Conservation (phyloP, 495 filamentous ascomycete genomes). For the Penicillium roqueforti region DNA sequence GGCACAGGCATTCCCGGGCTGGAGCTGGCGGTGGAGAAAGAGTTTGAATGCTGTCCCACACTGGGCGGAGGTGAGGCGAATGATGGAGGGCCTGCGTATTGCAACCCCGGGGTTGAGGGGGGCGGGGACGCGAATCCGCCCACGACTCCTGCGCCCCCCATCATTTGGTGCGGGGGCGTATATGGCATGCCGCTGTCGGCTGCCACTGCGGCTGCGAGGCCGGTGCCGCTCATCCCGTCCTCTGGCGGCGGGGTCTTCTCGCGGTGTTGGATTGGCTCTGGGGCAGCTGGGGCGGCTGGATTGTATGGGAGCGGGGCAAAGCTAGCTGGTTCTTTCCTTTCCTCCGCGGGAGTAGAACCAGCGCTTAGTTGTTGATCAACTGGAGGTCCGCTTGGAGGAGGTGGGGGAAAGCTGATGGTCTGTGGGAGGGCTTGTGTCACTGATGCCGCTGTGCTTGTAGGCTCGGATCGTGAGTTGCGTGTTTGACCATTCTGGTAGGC, state of each 20-base stretch:
- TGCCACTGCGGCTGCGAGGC: conserved; percentile 62
- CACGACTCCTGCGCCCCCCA: conserved; percentile 23
- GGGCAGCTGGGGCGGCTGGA: conserved; percentile 79
- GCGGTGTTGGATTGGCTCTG: conserved; percentile 75
- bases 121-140: conserved; percentile 26
- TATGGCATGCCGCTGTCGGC: conserved; percentile 54
- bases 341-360: conserved; percentile 18
- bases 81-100: conserved; percentile 31
- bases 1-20: conserved; percentile 24
- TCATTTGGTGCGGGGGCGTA: conserved; percentile 34
- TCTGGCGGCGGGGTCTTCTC: conserved; percentile 86
- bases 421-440: conserved; percentile 24
- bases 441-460: conserved; percentile 30
- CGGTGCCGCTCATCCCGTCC: conserved; percentile 66
- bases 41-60: conserved; percentile 25
- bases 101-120: conserved; percentile 17
- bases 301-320: conserved; percentile 84
- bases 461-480: conserved; percentile 41
- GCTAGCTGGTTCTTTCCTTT: conserved; percentile 41
- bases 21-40: conserved; percentile 23
- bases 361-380: conserved; percentile 30
- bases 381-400: conserved; percentile 41
- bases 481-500: conserved; percentile 55
- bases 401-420: conserved; percentile 31
- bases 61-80: conserved; percentile 40